Evolutionary conservation across 805 yeast species (phyloP).

Genomic region (Candida maltosa): DNA sequence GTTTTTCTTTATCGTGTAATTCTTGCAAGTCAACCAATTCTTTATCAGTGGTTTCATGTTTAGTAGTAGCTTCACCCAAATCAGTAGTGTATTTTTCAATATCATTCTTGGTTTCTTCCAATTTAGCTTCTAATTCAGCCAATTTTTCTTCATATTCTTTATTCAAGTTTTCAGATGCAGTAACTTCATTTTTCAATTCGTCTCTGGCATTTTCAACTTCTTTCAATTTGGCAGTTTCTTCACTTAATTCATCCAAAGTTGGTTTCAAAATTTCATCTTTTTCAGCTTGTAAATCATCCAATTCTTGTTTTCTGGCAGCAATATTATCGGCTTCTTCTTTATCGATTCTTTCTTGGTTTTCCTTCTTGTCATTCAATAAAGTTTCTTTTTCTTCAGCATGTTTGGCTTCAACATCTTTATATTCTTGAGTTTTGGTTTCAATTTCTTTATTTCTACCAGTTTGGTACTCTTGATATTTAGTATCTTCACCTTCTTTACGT

Average conservation of each 20-base stretch:
- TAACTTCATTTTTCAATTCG: slow-evolving; percentile 42
- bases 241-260: slow-evolving; percentile 47
- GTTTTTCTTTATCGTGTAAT: slow-evolving; percentile 20
- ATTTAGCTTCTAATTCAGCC: slow-evolving; percentile 41
- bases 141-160: slow-evolving; percentile 42
- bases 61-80: slow-evolving; percentile 27
- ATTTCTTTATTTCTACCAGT: slow-evolving; percentile 26
- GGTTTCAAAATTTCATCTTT: slow-evolving; percentile 56
- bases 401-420: slow-evolving; percentile 33
- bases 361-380: slow-evolving; percentile 44
- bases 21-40: slow-evolving; percentile 35
- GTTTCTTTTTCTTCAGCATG: slow-evolving; percentile 40
- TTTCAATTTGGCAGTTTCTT: slow-evolving; percentile 47
- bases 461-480: slow-evolving; percentile 26
- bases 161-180: slow-evolving; percentile 42
- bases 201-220: slow-evolving; percentile 50
- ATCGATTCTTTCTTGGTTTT: slow-evolving; percentile 42
- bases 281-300: slow-evolving; percentile 47
- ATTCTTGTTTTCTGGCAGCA: slow-evolving; percentile 43
- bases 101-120: slow-evolving; percentile 39
- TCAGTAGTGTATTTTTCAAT: slow-evolving; percentile 30
- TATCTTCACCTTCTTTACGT: slow-evolving; percentile 29
- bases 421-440: slow-evolving; percentile 22
- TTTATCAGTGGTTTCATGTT: slow-evolving; percentile 38
- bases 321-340: slow-evolving; percentile 42